These are phyloP conservation scores for Acarospora socialis DNA, from an alignment of 2,329 filamentous ascomycete species.

Conservation along the genomic window DNA sequence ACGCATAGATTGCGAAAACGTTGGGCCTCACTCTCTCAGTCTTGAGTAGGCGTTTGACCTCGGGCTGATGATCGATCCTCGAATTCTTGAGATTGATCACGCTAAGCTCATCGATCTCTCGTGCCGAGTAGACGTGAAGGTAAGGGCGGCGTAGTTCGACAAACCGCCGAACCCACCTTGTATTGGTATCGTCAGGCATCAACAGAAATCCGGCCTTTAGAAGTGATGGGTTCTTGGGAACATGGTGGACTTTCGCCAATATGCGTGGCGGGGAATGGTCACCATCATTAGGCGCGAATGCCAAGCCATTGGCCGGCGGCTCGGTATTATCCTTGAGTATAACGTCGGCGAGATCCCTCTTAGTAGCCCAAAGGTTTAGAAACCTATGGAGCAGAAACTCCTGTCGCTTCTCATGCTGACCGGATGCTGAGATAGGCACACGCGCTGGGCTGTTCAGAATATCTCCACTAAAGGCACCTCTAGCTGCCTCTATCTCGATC, in stretches of 20 bases:
- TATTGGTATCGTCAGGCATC: slow-evolving; percentile 62
- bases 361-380: slow-evolving; percentile 11
- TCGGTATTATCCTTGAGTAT: slow-evolving; percentile 4
- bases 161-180: slow-evolving; percentile 70
- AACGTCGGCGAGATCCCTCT: background rate
- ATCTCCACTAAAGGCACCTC: slow-evolving; percentile 28
- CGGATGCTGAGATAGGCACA: slow-evolving; percentile 25
- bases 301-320: slow-evolving; percentile 29
- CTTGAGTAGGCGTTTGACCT: slow-evolving; percentile 64
- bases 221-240: slow-evolving; percentile 66
- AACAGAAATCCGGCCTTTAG: slow-evolving; percentile 82
- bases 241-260: slow-evolving; percentile 59
- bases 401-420: slow-evolving; percentile 7
- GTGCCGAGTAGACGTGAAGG: slow-evolving; percentile 72
- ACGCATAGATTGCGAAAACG: slow-evolving; percentile 89
- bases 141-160: slow-evolving; percentile 87
- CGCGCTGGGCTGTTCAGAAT: slow-evolving; percentile 22
- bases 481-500: slow-evolving; percentile 60
- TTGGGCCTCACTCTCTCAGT: slow-evolving; percentile 34
- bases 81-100: slow-evolving; percentile 81
- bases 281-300: no score
- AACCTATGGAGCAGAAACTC: slow-evolving; percentile 8
- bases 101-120: slow-evolving; percentile 78
- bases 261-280: slow-evolving; percentile 49
- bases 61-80: slow-evolving; percentile 81